Evolutionary conservation across 2,329 filamentous ascomycete species (phyloP), one percentile per base, ranked within the genome.

Genomic region (Paecilomyces sp.): DNA sequence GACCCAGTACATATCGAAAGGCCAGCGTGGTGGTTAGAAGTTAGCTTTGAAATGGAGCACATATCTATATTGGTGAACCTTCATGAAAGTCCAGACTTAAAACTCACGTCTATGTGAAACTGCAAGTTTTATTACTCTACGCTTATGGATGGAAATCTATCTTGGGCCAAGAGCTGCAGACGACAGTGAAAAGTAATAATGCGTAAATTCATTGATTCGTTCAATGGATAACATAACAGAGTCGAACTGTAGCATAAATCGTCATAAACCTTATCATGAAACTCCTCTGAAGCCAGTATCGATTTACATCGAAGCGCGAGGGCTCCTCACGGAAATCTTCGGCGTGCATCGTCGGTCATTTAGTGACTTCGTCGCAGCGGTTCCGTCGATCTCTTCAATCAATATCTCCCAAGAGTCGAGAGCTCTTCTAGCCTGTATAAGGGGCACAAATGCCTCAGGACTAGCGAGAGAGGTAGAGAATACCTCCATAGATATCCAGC

Each of bases 401-500:
- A 83, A 72, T 66, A 72, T 82, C 57, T 74, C 65, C 82, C 83
- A 86, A 9, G 79, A 75, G 22, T 67, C 66, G 2, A 73, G 76
- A 0, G 79, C 84, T 54, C 84, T 74, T 56, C 66, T 66, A 1
- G 84, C 83, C 72, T 85, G 77, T 57, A 79, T 77, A 67, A 79
- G 80, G 0, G 86, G 86, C n/a, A 82, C 77, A 0, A 70, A 74
- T 0, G 80, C 73, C 11, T 79, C 80, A 6, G 72, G 68, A 58
- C 85, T 79, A 1, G 78, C 74, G 77, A 88, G 82, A 41, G 79
- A 77, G n/a, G 80, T 73, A 65, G 85, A 83, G 69, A 90, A 91
- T 9, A 90, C 72, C 75, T 91, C 88, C 64, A 88, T 83, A 66
- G 85, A 88, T 55, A 89, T 78, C 84, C 86, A 90, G 2, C 88